These are phyloP conservation scores for Exophiala calicioides DNA, from an alignment of 2,329 filamentous ascomycete genomes.

Conservation along the genomic window DNA sequence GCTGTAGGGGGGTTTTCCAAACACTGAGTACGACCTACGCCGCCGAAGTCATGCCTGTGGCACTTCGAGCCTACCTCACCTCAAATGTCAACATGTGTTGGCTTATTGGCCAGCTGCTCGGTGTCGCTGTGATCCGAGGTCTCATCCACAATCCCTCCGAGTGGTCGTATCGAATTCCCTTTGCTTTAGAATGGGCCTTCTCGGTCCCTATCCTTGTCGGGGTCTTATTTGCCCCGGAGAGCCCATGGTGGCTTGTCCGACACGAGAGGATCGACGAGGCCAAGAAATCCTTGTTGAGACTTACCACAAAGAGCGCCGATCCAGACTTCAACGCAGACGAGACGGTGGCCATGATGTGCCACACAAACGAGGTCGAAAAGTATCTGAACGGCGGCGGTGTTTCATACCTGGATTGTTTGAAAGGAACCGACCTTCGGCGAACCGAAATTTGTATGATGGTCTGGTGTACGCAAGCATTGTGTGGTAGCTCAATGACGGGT, in stretches of 20 bases:
- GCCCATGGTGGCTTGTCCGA: slow-evolving; percentile 54
- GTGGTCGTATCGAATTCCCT: slow-evolving; percentile 55
- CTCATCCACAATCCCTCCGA: slow-evolving; percentile 42
- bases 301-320: slow-evolving; percentile 41
- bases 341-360: slow-evolving; percentile 57
- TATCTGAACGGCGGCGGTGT: slow-evolving; percentile 32
- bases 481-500: slow-evolving; percentile 36
- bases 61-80: slow-evolving; percentile 54
- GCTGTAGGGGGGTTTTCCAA: slow-evolving; percentile 49
- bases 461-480: slow-evolving; percentile 37
- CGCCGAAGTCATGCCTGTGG: slow-evolving; percentile 49
- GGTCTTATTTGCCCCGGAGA: slow-evolving; percentile 51
- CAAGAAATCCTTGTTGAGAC: slow-evolving; percentile 41
- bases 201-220: slow-evolving; percentile 48
- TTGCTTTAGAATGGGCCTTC: slow-evolving; percentile 56
- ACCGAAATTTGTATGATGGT: slow-evolving; percentile 38
- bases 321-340: slow-evolving; percentile 50
- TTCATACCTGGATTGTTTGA: slow-evolving; percentile 42
- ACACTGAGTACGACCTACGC: slow-evolving; percentile 57
- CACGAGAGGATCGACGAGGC: slow-evolving; percentile 45
- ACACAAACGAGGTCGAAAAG: slow-evolving; percentile 53
- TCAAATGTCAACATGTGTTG: slow-evolving; percentile 61
- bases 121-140: slow-evolving; percentile 49
- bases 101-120: slow-evolving; percentile 58
- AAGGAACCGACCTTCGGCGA: slow-evolving; percentile 37